Base-by-base conservation (phyloP, 192 early-diverging fungal genomes). In the Spinellus fusiger region DNA sequence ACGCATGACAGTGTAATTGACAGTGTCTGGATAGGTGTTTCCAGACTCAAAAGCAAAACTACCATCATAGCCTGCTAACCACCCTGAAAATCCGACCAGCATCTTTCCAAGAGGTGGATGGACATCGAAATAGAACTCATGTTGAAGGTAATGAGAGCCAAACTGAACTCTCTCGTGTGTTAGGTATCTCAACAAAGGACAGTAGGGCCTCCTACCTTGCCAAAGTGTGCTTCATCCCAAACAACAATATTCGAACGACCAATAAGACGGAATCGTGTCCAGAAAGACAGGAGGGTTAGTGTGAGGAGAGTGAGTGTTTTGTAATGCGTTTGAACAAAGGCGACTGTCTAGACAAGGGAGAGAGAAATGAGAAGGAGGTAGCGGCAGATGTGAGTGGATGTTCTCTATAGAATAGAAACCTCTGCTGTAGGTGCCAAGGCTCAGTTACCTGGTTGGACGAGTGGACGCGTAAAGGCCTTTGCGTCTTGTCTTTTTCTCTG, bases 81-180 rank as follows among this genome's bases (percentile, higher is more conserved):
- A 63, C 47, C 91, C 97, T 5, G 93, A 82, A 29, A 96, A 70
- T 2, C 86, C 95, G 18, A 95, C 85, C 20, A 99, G 77, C 81
- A 98, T 97, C 79, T 99, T 99, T 49, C 95, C 95, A 60, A 97
- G 78, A 12, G 97, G 95, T 23, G 97, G 97, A 73, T 99, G 97
- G 2, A 99, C 95, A 75, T 99, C 97, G 65, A 93, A 93, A 69
- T 96, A 99, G 65, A 95, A 99, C 32, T 89, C 88, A 29, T 82
- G 76, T 50, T 98, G 93, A 49, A 99, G 73, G 74, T 99, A 99
- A 69, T 95, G 78, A 12, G 89, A 91, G 18, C 88, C 97, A 78
- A 99, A 99, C 82, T 96, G 84, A 0, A 1, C 26, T 40, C 13
- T 60, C 10, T n/a, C 49, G 4, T 34, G 38, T 32, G 5, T 49